Conservation (phyloP, 2,329 filamentous ascomycete species). For the Colletotrichum plurivorum region DNA sequence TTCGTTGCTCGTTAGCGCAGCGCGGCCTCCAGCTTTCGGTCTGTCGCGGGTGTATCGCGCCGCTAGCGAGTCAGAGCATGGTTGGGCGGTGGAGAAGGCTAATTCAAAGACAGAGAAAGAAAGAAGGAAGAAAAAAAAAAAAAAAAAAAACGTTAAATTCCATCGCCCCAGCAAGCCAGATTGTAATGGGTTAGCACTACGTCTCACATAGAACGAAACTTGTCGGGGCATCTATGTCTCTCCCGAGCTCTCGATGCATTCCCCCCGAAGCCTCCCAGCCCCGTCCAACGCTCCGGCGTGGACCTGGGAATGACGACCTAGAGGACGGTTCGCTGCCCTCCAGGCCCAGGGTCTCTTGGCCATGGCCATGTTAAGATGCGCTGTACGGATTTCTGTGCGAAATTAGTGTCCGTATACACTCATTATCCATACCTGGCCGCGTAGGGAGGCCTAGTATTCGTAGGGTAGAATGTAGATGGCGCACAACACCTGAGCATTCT, state of each 20-base stretch:
- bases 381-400: neutral
- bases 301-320: slow-evolving; percentile 4
- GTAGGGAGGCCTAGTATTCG: too few relatives aligned
- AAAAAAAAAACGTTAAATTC: slow-evolving; percentile 30
- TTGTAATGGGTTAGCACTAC: slow-evolving; percentile 11
- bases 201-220: slow-evolving; percentile 36
- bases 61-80: slow-evolving; percentile 34
- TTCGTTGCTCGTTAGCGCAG: slow-evolving; percentile 21
- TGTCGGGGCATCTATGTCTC: slow-evolving; percentile 25
- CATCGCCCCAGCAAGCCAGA: slow-evolving; percentile 25
- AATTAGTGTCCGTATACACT: too few relatives aligned
- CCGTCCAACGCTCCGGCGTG: slow-evolving; percentile 6
- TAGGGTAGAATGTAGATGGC: too few relatives aligned
- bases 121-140: slow-evolving; percentile 18
- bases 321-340: slow-evolving; percentile 21
- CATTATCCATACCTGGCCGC: too few relatives aligned
- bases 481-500: slow-evolving; percentile 13
- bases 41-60: slow-evolving; percentile 15
- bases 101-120: slow-evolving; percentile 23
- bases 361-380: slow-evolving; percentile 16
- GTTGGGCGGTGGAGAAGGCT: slow-evolving; percentile 19
- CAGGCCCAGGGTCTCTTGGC: slow-evolving; percentile 22
- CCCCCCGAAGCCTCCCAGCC: slow-evolving; percentile 25
- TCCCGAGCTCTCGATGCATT: slow-evolving; percentile 18
- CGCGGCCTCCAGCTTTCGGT: neutral